Evolutionary conservation across 768 basidiomycete species (phyloP), one percentile per base, ranked within the genome.

Genomic region (Mycena alexandri): DNA sequence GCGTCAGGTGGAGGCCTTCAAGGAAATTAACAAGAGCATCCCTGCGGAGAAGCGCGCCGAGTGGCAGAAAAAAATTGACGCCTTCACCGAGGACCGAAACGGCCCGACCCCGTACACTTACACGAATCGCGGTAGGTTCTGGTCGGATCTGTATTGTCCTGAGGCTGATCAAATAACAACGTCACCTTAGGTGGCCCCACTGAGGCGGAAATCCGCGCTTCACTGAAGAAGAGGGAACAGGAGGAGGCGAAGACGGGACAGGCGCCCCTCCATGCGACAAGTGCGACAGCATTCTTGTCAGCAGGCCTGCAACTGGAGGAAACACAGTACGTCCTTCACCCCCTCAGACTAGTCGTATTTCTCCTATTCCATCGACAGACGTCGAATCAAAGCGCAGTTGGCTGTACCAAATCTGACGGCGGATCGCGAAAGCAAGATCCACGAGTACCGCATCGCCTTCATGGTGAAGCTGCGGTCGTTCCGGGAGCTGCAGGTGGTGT

Each of bases 251-350:
- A 12, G 25, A 19, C 21, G 38, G 57, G 57, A 9, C 19, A 12
- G 22, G 50, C 51, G 3, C 43, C 25, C 1, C 13, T 68, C 17
- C 57, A 59, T 25, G 61, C 42, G 2, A 56, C 54, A 1, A 68
- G 66, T 14, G 38, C 54, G 8, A 68, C 61, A 3, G 38, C 54
- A 10, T 68, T 68, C 34, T 16, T 68, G 17, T 3, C 33, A 1
- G 66, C 61, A 6, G 65, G 66, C 2, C 4, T 68, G 11, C 61
- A 63, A 17, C 22, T 63, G 11, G 66, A 68, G 38, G 61, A 68
- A 13, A 12, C 41, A 5, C 66, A 68, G 66, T 63, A 25, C 11
- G 61, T 62, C 13, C 21, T 29, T 9, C 17, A 3, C 17, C 34
- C 13, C 8, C 10, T 24, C 44, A 7, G 13, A 13, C 14, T 25